These are phyloP conservation scores for Veloboletus limbatus DNA, from an alignment of 1,284 basidiomycete genomes.

Conservation along the genomic window DNA sequence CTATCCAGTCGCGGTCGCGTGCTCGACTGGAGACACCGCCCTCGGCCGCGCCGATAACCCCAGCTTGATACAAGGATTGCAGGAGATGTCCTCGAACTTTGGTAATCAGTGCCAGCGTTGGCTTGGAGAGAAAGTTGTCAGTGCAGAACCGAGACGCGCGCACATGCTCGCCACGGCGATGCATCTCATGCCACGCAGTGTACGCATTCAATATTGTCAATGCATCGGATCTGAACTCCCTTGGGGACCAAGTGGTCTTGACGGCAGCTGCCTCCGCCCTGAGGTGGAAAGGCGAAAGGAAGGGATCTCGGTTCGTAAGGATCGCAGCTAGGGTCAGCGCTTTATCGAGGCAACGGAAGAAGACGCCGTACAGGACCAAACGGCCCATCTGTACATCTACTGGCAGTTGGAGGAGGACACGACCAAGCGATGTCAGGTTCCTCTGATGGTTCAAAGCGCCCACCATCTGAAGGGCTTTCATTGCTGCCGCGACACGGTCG, in stretches of 20 bases:
- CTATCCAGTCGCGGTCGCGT: constrained; percentile 34
- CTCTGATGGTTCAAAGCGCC: constrained; percentile 82
- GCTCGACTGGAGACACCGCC: constrained; percentile 45
- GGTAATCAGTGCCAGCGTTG: constrained; percentile 80
- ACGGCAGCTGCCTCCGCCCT: constrained; percentile 62
- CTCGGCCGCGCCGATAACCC: constrained; percentile 77
- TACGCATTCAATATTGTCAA: constrained; percentile 82
- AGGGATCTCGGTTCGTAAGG: constrained; percentile 88
- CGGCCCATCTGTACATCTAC: constrained; percentile 90
- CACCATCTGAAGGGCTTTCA: constrained; percentile 80
- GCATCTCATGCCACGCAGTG: constrained; percentile 77
- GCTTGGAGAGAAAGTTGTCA: constrained; percentile 88
- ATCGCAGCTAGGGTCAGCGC: constrained; percentile 90
- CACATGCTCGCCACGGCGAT: constrained; percentile 59
- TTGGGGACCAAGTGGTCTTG: constrained; percentile 82
- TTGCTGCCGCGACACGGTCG: constrained; percentile 78
- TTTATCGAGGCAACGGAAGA: constrained; percentile 92
- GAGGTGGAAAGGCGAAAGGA: constrained; percentile 76
- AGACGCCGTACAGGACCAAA: constrained; percentile 85
- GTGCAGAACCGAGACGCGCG: constrained; percentile 76
- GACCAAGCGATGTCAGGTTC: constrained; percentile 84
- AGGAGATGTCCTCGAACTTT: constrained; percentile 84
- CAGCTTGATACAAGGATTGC: constrained; percentile 74
- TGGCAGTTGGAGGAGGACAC: constrained; percentile 86
- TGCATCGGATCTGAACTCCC: constrained; percentile 82